Evolutionary conservation across 2,329 filamentous ascomycete species (phyloP), one percentile per base, ranked within the genome.

Genomic region (Fusarium foetens): DNA sequence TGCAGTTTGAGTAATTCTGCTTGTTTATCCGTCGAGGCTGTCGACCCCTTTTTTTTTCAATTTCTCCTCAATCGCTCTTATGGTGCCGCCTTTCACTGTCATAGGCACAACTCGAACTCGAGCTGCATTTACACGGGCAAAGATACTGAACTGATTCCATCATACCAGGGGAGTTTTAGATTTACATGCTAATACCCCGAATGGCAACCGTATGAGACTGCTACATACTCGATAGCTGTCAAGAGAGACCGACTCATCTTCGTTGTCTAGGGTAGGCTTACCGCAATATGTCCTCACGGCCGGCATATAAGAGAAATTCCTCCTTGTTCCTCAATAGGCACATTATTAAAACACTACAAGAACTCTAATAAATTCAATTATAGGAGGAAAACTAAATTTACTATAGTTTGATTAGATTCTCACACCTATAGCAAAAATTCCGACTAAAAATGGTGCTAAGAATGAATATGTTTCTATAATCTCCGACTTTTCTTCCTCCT

Each of bases 191-290:
- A 12, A n/a, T 17, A 27, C 6, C 4, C 8, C 2, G 12, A 35
- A 25, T 35, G 12, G 9, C 5, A 4, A 25, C 9, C 6, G 6
- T 14, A 16, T 3, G 12, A 35, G 31, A 25, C 4, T 11, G 10
- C 6, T 33, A 6, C 29, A 49, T 6, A 21, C 11, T 14, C 11
- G 9, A 35, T 35, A 17, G 21, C 19, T 10, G 6, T 35, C 17
- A 5, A 35, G 8, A 25, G 10, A 21, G 4, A 41, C 19, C 17
- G 7, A 29, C 48, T 51, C 6, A 25, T 29, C 2, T 19, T 21
- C 23, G 10, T 12, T 27, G 49, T 60, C 29, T 19, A 60, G 43
- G 60, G 60, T 51, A 63, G 10, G 36, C 14, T 5, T n/a, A 10
- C 10, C 5, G 27, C 23, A 35, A 35, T 11, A 51, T 11, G 17